Evolutionary conservation across 176 grass and related monocot genomes (phyloP), one percentile per base, ranked within the genome.

Genomic region (Typha latifolia): DNA sequence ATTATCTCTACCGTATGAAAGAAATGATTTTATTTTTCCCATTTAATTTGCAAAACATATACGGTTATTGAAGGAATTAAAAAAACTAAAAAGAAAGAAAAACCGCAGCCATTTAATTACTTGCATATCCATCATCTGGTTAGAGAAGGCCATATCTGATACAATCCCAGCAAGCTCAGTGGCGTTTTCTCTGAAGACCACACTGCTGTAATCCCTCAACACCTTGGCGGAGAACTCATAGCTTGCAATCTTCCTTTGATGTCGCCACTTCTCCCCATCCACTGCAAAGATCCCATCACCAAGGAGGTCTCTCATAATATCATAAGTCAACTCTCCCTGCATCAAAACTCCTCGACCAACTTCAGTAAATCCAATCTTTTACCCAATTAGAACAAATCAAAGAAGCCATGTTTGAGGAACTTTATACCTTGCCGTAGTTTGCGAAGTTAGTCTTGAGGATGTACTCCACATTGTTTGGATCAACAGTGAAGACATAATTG

Each of bases 251-350:
- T 96, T 96, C 37, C 93, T 82, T 67, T 96, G 88, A 48, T 84
- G 88, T 2, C 78, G 82, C 93, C 88, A 96, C 74, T 68, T 89
- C 12, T 69, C 80, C 20, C 85, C 93, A 74, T 96, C 93, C 0
- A 91, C 85, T 20, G 53, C 67, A 53, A 96, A 96, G 55, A 96
- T 96, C 8, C 93, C 93, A 72, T 96, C 82, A 48, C 93, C 88
- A 13, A 91, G 59, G 32, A 96, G 61, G 15, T 96, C 92, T 47
- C 72, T 80, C 51, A 69, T 1, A 18, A 72, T 22, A 16, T 59
- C 75, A 77, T 86, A 62, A 48, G 3, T 72, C 13, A 52, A 57
- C 61, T 21, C 47, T 4, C 82, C 93, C 82, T 85, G 20, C 32
- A 74, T 12, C 12, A 47, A 64, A 15, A 52, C 19, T 3, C 4